A percentile compares a stretch with the other conserved stretches of the same genome.
Evolutionary conservation across 2,329 filamentous ascomycete genomes (phyloP).

Genomic region (Calonectria ilicicola): DNA sequence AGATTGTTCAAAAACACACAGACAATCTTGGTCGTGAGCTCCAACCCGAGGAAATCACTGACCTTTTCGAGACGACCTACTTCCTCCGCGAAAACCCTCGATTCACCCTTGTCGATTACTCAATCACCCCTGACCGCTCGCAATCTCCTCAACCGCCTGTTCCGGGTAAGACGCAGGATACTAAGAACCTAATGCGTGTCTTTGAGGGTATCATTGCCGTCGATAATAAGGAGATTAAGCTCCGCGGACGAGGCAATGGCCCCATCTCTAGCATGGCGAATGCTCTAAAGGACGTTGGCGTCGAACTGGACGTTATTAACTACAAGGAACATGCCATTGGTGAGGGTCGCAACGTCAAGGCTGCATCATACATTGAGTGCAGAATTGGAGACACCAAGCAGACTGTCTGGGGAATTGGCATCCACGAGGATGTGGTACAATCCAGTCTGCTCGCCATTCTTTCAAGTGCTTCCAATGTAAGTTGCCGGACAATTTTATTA

Average conservation of each 20-base stretch:
- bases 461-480: conserved; percentile 86
- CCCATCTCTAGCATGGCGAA: conserved; percentile 90
- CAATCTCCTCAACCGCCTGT: conserved; percentile 76
- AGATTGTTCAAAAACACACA: conserved; percentile 84
- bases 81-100: conserved; percentile 85
- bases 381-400: conserved; percentile 74
- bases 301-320: conserved; percentile 90
- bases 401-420: conserved; percentile 90
- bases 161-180: conserved; percentile 79
- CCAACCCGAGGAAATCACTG: conserved; percentile 83
- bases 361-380: conserved; percentile 96
- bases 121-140: conserved; percentile 86
- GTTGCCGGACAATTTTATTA: conserved; percentile 47
- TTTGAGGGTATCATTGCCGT: conserved; percentile 89
- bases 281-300: conserved; percentile 81
- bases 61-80: conserved; percentile 90
- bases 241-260: conserved; percentile 87
- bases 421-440: conserved; percentile 93
- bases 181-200: conserved; percentile 80
- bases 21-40: conserved; percentile 88
- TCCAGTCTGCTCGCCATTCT: conserved; percentile 86
- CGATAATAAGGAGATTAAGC: conserved; percentile 81
- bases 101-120: conserved; percentile 91
- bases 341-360: conserved; percentile 81
- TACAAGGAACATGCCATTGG: conserved; percentile 98